Evolutionary conservation across 139 green algal genomes (phyloP), one percentile per base, ranked within the genome.

Genomic region (Coelastrella sp.): DNA sequence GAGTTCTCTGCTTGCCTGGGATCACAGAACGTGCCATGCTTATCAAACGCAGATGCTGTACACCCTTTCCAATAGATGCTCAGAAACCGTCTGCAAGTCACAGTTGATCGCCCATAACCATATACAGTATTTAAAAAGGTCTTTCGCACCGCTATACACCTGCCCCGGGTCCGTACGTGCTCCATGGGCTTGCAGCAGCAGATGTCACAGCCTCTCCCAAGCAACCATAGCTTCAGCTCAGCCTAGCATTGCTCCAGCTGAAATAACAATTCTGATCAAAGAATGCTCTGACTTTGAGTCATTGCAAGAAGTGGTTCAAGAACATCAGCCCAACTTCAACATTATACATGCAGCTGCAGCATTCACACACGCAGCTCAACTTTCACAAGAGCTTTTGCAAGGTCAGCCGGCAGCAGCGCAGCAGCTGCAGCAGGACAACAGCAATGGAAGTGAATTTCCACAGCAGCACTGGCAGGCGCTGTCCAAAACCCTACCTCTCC

Each of bases 301-400:
- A 61, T 61, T 90, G 73, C 58, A 58, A 35, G 58, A 7, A 66
- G 12, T 86, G 25, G 5, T 86, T 20, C 19, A 35, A 8, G 60
- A 72, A 25, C 63, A 87, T 17, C 20, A 10, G 7, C 60, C 15
- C 7, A 20, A 63, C 12, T 61, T 90, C 87, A 90, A 90, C 78
- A 65, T 57, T 78, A 85, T 90, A 57, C 87, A 90, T 59, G 87
- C 87, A 58, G 76, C 87, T 27, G 87, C 87, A 27, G 87, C 87
- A 70, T 60, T 90, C 78, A 90, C 87, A 75, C 87, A 84, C 61
- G 78, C 70, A n/a, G 87, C 76, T 20, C 87, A 90, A 19, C 76
- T 90, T 17, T 6, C 81, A 11, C 63, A 76, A n/a, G 59, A 74
- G 15, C 58, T 25, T 7, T 24, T 60, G 59, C 58, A 65, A 65